These are phyloP conservation scores for Saccharomycopsis oosterbeekiorum DNA, from an alignment of 805 yeast genomes.

Conservation along the genomic window DNA sequence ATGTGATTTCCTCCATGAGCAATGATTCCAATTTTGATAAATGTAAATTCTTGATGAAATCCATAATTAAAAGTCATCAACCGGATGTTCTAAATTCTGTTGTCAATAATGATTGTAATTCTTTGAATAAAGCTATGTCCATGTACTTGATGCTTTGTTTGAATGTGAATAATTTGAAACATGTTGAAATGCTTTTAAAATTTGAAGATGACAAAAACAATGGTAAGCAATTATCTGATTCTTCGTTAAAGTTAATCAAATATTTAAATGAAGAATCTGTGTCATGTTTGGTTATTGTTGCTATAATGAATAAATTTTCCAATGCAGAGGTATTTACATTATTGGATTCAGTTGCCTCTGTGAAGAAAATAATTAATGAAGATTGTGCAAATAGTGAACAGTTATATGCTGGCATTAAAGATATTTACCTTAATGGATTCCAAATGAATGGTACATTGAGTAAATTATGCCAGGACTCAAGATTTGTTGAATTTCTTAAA, in stretches of 20 bases:
- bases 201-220: conserved; percentile 2
- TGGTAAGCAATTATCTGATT: not conserved
- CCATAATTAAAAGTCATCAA: not conserved
- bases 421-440: not conserved
- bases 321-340: not conserved
- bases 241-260: conserved; percentile 5
- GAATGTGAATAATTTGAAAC: not conserved
- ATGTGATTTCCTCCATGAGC: not conserved
- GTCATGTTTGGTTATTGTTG: not conserved
- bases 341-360: not conserved
- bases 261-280: conserved; percentile 4
- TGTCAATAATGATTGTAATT: not conserved
- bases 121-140: conserved; percentile 2
- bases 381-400: not conserved
- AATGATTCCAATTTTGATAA: not conserved
- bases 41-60: conserved; percentile 1
- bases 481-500: not conserved
- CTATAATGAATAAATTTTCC: not conserved
- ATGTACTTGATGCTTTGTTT: not conserved
- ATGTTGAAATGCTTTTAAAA: conserved; percentile 1
- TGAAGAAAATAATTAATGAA: not conserved
- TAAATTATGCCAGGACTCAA: not conserved
- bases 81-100: not conserved
- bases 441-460: not conserved
- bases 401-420: not conserved